These are phyloP conservation scores for Penicillium roqueforti DNA, from an alignment of 495 filamentous ascomycete genomes.

Conservation along the genomic window DNA sequence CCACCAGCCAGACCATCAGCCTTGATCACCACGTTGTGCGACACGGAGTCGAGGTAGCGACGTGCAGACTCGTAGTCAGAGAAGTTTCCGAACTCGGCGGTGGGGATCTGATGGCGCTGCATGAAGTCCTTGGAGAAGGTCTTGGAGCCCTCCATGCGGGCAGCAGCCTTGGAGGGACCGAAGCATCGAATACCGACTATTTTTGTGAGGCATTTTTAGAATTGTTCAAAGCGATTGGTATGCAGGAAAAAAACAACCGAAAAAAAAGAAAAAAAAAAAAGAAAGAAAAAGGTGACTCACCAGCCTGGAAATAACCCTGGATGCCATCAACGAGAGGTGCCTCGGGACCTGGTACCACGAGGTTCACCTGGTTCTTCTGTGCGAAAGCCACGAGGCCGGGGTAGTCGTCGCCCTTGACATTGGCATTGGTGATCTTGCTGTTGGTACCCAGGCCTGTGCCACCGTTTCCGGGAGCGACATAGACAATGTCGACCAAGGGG, in stretches of 20 bases:
- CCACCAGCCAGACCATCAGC: conserved; percentile 82
- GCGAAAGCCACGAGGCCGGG: conserved; percentile 72
- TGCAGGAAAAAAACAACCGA: not conserved
- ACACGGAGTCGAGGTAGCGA: conserved; percentile 68
- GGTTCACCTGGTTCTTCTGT: conserved; percentile 65
- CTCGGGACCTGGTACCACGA: conserved; percentile 89
- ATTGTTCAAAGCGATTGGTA: not conserved
- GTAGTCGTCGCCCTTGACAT: conserved; percentile 70
- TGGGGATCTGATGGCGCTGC: conserved; percentile 85
- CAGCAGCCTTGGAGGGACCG: conserved; percentile 80
- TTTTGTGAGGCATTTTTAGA: conserved; percentile 13
- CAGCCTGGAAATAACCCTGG: conserved; percentile 71
- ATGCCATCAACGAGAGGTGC: conserved; percentile 91
- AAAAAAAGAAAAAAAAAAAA: not conserved
- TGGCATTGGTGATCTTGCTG: conserved; percentile 68
- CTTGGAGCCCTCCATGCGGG: conserved; percentile 92
- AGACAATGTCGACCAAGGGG: conserved; percentile 47
- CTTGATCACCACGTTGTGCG: conserved; percentile 83
- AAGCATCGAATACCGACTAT: conserved; percentile 75
- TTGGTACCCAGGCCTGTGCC: conserved; percentile 65
- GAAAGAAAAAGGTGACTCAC: conserved; percentile 22
- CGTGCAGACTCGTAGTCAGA: conserved; percentile 71
- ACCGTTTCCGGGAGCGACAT: conserved; percentile 71
- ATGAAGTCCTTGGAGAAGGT: conserved; percentile 98
- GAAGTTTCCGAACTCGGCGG: conserved; percentile 86